A percentile compares a stretch with the other conserved stretches of the same genome.
phyloP scores from a whole-genome alignment of 768 basidiomycete genomes.

The Cytidiella melzeri region DNA sequence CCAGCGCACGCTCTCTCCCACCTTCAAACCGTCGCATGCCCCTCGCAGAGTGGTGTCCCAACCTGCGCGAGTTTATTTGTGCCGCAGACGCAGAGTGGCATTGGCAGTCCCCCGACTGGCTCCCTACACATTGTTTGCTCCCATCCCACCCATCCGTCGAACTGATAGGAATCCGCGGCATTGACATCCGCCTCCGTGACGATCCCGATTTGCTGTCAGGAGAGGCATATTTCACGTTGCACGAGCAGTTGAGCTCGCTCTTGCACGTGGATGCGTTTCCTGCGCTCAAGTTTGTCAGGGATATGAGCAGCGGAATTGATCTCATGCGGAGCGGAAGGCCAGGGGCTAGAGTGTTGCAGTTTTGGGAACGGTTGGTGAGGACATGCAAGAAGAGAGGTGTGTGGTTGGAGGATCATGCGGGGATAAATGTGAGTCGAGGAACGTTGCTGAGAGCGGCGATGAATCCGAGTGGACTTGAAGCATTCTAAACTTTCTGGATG shows the following conservation, averaged over 20 bases:
- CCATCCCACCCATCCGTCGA: slow-evolving; percentile 55
- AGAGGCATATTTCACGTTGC: slow-evolving; percentile 53
- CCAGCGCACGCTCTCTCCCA: slow-evolving; percentile 22
- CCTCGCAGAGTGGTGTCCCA: slow-evolving; percentile 65
- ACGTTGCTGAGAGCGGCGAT: slow-evolving; percentile 33
- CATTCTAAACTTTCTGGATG: too few species aligned
- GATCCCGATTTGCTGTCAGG: slow-evolving; percentile 23
- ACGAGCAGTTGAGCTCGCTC: slow-evolving; percentile 58
- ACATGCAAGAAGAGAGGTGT: slow-evolving; percentile 49
- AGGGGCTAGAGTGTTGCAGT: slow-evolving; percentile 32
- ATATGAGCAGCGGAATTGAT: slow-evolving; percentile 58
- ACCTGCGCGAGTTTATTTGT: slow-evolving; percentile 64
- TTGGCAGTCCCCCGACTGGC: slow-evolving; percentile 76
- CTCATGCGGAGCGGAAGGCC: slow-evolving; percentile 39
- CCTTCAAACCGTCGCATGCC: slow-evolving; percentile 30
- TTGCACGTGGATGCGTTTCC: slow-evolving; percentile 58
- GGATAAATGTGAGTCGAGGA: slow-evolving; percentile 49
- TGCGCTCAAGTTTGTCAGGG: slow-evolving; percentile 50
- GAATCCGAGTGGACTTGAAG: too few species aligned
- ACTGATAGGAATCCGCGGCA: slow-evolving; percentile 68
- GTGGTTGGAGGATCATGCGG: slow-evolving; percentile 60
- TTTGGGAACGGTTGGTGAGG: slow-evolving; percentile 33
- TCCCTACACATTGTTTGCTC: slow-evolving; percentile 67
- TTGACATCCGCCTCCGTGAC: slow-evolving; percentile 54
- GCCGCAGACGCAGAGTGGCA: slow-evolving; percentile 78